Base-by-base conservation (phyloP, 2,329 filamentous ascomycete genomes). In the Colletotrichum sublineola region DNA sequence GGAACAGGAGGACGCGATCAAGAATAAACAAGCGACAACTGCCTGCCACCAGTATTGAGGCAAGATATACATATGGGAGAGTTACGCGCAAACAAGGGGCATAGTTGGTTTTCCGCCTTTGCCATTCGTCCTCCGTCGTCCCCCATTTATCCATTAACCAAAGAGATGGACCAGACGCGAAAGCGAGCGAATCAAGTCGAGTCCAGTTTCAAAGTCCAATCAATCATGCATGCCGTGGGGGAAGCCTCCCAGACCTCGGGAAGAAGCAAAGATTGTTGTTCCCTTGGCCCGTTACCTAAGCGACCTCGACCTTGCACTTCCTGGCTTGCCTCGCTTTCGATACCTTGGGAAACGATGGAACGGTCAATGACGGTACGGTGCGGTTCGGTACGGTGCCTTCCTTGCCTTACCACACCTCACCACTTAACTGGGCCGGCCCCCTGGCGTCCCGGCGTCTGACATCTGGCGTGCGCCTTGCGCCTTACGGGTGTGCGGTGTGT, bases 401-500 rank as follows among this genome's bases (percentile, higher is more conserved):
- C 48, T 63, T 55, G 33, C 61, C 46, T 63, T 57, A 56, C 42
- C 61, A 64, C 61, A 57, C 61, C 36, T 69, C 53, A 65, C 53
- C 67, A 63, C 36, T 38, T 36, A 52, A 36, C 62, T 58, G 67
- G 66, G 44, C 62, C 46, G 66, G 44, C 62, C 46, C 38, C 44
- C 44, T 62, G 50, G 65, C 33, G 44, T 63, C 20, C 20, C 44
- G 44, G 60, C 33, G 44, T 57, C 55, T 40, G 55, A 56, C 31
- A 15, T 62, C 44, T 50, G 67, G 67, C 61, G 67, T 65, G 67
- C 58, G 46, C 29, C 61, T 40, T 63, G 33, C 36, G 58, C 42
- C 42, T 44, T 44, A 18, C 18, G 15, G 46, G 46, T 62, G 58
- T 24, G n/a, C 11, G 50, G 50, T 53, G 50, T 53, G 50, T 53